Base-by-base conservation (phyloP, 768 basidiomycete genomes). In the Boletus subcaerulescens region DNA sequence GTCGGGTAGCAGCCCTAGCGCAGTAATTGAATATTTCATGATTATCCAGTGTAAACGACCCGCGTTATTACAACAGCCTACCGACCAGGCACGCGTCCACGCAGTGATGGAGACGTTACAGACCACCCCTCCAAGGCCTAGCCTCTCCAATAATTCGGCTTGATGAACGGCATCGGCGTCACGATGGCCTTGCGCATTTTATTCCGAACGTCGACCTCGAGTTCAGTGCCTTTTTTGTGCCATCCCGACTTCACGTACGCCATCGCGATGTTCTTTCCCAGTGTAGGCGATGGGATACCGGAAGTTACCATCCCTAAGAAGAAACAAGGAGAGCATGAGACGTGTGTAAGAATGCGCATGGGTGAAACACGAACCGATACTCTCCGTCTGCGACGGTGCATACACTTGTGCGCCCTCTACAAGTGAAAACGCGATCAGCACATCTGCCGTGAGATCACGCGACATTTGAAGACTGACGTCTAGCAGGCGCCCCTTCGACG, bases 251-350 rank as follows among this genome's bases (percentile, higher is more conserved):
- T 68, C 45, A 98, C 80, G 64, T 98, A 98, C 1, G 86, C 96
- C 96, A 98, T 98, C 1, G 95, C 93, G 61, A 98, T 92, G 71
- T 99, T 98, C 69, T 87, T 86, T 1, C 83, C 84, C 4, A 93
- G 76, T 2, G 92, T 88, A 0, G 95, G 96, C 0, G 93, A 93
- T 14, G 97, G 97, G 58, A 98, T 97, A 44, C 96, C 97, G 1
- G 94, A 98, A 0, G 95, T 99, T 44, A 98, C 82, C 13, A 73
- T 67, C 35, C 93, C 92, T 69, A 22, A 44, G 22, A 52, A 20
- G 20, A 2, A 35, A 35, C 33, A 6, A 18, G 8, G 24, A 22
- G 3, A 7, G 13, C 17, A 31, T 31, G 39, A 55, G 45, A 39
- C 9, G 33, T 24, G 45, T 26, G 32, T 32, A 58, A 48, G 39